Base-by-base conservation (phyloP, 1,284 basidiomycete species). In the Flammula alnicola region DNA sequence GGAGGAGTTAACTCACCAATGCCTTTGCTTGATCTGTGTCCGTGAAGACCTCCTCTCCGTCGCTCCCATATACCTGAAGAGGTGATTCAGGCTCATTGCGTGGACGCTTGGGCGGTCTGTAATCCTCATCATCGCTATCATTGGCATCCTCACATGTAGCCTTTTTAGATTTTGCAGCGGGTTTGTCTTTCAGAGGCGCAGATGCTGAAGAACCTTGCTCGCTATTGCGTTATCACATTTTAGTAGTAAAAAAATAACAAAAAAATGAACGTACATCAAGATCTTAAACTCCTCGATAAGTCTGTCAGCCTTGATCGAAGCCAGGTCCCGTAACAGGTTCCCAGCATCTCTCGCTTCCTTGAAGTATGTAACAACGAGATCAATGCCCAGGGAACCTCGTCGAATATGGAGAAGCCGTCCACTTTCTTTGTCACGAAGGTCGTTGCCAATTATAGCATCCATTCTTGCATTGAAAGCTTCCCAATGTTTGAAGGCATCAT, bases 391-490 rank as follows among this genome's bases (percentile, higher is more conserved):
- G 3, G 17, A 25, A 0, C 59, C 58, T n/a, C 57, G 49, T 4
- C 32, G 40, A n/a, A 61, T 41, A 33, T 59, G 47, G 0, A 33
- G 17, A 10, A 61, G 35, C 2, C 29, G 51, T 6, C 55, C 55
- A 36, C 42, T 23, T 4, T 42, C 27, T 12, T 39, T 11, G 14
- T 54, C 41, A 4, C 58, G 49, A 11, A 43, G 19, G 12, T 56
- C 44, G 27, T 56, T 42, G 7, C 54, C 53, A 29, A 56, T 58
- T 1, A 59, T 47, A 10, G 41, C 19, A 30, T 59, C 56, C 35
- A 61, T 58, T 5, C 60, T 44, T 17, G 49, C 40, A 36, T 58
- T 56, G 31, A 61, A 58, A 4, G 40, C 40, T 20, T 47, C 38
- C 16, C 39, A 43, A n/a, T 38, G 25, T 8, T 19, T 29, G 14